Percentiles rank a stretch among this genome's conserved stretches.
These are phyloP conservation scores for Lodderomyces beijingensis DNA, from an alignment of 1,139 yeast species.

Conservation along the genomic window DNA sequence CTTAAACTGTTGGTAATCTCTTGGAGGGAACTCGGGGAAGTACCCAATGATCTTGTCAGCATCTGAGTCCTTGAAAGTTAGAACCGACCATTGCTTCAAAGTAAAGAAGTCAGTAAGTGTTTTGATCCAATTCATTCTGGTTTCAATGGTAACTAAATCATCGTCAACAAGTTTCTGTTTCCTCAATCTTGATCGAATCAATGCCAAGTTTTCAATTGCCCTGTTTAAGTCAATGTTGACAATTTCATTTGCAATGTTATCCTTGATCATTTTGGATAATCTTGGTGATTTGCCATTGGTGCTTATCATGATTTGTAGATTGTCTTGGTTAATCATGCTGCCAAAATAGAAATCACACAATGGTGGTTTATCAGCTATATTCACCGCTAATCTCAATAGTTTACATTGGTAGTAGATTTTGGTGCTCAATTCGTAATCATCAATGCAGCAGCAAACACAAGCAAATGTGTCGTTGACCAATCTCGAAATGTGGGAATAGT, in stretches of 20 bases:
- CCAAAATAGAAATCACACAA: constrained; percentile 87
- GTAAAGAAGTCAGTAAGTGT: constrained; percentile 57
- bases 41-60: constrained; percentile 28
- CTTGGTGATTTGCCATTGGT: constrained; percentile 84
- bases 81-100: constrained; percentile 56
- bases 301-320: constrained; percentile 75
- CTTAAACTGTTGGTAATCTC: constrained; percentile 29
- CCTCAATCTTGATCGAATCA: constrained; percentile 52
- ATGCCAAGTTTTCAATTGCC: constrained; percentile 64
- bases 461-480: constrained; percentile 46
- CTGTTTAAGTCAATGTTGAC: constrained; percentile 39
- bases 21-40: constrained; percentile 43
- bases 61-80: constrained; percentile 21
- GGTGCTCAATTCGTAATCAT: constrained; percentile 60
- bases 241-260: constrained; percentile 46
- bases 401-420: constrained; percentile 60
- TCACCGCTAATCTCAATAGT: constrained; percentile 55
- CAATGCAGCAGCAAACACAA: constrained; percentile 71
- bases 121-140: constrained; percentile 72
- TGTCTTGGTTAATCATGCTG: constrained; percentile 71
- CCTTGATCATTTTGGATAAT: constrained; percentile 62
- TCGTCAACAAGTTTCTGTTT: constrained; percentile 37
- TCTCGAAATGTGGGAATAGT: constrained; percentile 31
- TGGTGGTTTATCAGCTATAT: constrained; percentile 81
- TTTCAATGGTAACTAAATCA: constrained; percentile 50